These are phyloP conservation scores for Nakazawaea laoshanensis DNA, from an alignment of 805 yeast genomes.

Conservation along the genomic window DNA sequence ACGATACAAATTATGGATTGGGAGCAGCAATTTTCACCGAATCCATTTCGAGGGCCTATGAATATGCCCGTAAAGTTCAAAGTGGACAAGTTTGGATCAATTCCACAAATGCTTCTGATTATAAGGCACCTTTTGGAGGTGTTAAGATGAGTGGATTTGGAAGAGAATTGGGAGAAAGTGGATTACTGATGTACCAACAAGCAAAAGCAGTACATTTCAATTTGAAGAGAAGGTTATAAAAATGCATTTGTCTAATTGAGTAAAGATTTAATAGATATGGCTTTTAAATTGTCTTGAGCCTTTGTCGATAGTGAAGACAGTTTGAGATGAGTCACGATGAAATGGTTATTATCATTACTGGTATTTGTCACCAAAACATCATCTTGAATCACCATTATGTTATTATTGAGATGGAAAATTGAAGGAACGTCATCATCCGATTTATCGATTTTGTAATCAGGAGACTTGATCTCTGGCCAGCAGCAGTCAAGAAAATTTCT, in stretches of 20 bases:
- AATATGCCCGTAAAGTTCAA: constrained; percentile 51
- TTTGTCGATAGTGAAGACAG: no score
- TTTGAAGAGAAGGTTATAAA: constrained; percentile 26
- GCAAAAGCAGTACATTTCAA: constrained; percentile 69
- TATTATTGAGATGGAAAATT: constrained; percentile 4
- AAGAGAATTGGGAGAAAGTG: constrained; percentile 32
- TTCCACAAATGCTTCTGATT: constrained; percentile 47
- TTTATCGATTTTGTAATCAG: not conserved
- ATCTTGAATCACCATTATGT: constrained; percentile 9
- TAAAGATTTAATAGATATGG: constrained; percentile 8
- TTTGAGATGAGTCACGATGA: constrained; percentile 10
- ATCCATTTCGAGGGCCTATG: constrained; percentile 50
- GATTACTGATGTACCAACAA: constrained; percentile 54
- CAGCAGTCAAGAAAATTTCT: constrained; percentile 11
- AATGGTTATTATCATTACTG: constrained; percentile 2
- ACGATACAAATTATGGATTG: constrained; percentile 63
- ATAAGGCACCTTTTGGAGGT: constrained; percentile 61
- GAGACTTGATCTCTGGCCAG: constrained; percentile 7
- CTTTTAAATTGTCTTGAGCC: constrained; percentile 5
- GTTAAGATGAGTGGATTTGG: constrained; percentile 66
- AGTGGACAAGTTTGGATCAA: constrained; percentile 65
- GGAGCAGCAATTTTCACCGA: constrained; percentile 74
- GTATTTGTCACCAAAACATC: constrained; percentile 8
- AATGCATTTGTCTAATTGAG: constrained; percentile 2
- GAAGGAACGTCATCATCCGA: constrained; percentile 4